Base-by-base conservation (phyloP, 805 yeast species). In the Candida ovalis region DNA sequence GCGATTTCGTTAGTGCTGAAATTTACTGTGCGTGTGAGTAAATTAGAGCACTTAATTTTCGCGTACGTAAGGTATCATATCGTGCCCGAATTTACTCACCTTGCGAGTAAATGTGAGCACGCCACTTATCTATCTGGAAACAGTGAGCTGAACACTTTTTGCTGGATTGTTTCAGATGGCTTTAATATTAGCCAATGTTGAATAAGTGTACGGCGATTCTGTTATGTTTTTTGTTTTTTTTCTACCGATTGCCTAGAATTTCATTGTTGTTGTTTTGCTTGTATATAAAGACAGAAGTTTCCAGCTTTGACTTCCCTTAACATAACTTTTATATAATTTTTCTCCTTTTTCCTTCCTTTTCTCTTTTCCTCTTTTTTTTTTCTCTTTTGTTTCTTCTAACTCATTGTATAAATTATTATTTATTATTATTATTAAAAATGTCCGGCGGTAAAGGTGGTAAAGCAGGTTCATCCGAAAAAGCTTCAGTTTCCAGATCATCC, bases 401-500 rank as follows among this genome's bases (percentile, higher is more conserved):
- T 44, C 46, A 24, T 43, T 43, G 44, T 50, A 49, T 48, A 42
- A 40, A 43, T 35, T 27, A 24, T 25, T 38, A 44, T 40, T 13
- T 25, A 42, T 44, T 47, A 47, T 18, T 22, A 18, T 40, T 21
- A 37, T 51, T 50, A 56, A 65, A 47, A 66, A 69, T 60, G 85
- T 81, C 75, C 61, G 86, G 88, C 67, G 88, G 88, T 67, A 84
- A 84, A 78, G 89, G 89, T 66, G 94, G 94, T 70, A 91, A 91
- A 78, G 96, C 97, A 70, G 95, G 96, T 69, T 79, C 96, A 61
- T 75, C 95, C 64, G 91, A 89, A 72, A 92, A 92, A 78, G 90
- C 96, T 67, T 86, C 97, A 69, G 94, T 92, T 79, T 87, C 97
- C 49, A 89, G 98, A 84, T 92, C 98, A 62, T 85, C 97, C 57